These are phyloP conservation scores for Exophiala bonariae DNA, from an alignment of 2,329 filamentous ascomycete species.

Conservation along the genomic window DNA sequence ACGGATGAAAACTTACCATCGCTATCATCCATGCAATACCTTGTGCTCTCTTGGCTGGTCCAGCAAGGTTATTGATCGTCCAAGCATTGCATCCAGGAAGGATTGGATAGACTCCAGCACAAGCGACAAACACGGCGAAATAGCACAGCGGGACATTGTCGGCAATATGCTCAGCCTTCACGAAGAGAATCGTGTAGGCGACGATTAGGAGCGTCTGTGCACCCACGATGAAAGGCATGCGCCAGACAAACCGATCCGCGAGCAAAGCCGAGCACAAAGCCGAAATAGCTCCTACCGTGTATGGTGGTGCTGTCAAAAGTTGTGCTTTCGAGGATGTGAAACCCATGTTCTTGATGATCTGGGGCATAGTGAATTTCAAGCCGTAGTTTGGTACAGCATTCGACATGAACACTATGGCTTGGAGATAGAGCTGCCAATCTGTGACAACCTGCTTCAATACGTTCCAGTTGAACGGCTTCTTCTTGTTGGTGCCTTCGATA, in stretches of 20 bases:
- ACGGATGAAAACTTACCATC: conserved; percentile 21
- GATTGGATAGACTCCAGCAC: conserved; percentile 45
- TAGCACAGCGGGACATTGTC: conserved; percentile 45
- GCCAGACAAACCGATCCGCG: conserved; percentile 40
- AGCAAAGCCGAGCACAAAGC: conserved; percentile 35
- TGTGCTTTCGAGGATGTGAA: conserved; percentile 38
- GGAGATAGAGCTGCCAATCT: conserved; percentile 51
- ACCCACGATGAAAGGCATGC: conserved; percentile 41
- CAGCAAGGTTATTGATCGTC: conserved; percentile 42
- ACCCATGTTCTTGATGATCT: conserved; percentile 44
- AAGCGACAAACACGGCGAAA: conserved; percentile 47
- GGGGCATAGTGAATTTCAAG: conserved; percentile 37
- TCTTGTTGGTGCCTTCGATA: conserved; percentile 6
- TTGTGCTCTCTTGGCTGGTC: conserved; percentile 42
- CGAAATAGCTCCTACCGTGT: conserved; percentile 33
- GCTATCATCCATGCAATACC: conserved; percentile 44
- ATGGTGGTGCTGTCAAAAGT: conserved; percentile 37
- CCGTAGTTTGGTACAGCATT: conserved; percentile 42
- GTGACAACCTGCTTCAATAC: conserved; percentile 40
- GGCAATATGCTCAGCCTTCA: conserved; percentile 38
- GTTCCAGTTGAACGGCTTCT: conserved; percentile 35
- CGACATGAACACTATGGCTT: conserved; percentile 45
- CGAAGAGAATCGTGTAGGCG: conserved; percentile 39
- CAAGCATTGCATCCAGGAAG: conserved; percentile 44
- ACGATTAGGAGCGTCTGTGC: conserved; percentile 38